Evolutionary conservation across 148 eudicot genomes (phyloP), one percentile per base, ranked within the genome.

Genomic region (Heliamphora exappendiculata): DNA sequence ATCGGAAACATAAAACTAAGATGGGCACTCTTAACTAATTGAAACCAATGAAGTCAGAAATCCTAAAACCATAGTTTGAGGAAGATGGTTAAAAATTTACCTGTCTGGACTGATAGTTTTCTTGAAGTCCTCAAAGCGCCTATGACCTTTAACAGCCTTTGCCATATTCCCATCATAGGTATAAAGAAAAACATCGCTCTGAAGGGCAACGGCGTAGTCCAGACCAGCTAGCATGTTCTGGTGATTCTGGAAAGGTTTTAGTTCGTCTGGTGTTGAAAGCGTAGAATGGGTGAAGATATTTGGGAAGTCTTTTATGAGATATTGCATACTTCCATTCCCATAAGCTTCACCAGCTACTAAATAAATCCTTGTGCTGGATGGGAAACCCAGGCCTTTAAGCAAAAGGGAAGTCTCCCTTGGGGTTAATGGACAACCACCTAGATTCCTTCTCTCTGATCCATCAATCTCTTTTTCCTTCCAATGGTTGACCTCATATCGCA

Each of bases 81-180:
- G 44, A 19, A 0, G 62, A 22, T 11, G 51, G 50, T 41, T 22
- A 7, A 59, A 22, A 55, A 37, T 19, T n/a, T 89, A 95, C 98
- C 97, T 95, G 85, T 93, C 97, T 10, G 99, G 99, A 71, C 80
- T 86, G 55, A 95, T 86, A 31, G 99, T 95, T 80, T 88, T 95
- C 91, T 85, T 88, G 75, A 95, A 95, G 60, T 88, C 87, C 79
- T 95, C 97, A 75, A 95, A 95, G 9, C 96, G 91, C 81, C 99
- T 81, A 75, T 95, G 99, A 66, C 99, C 98, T 86, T 91, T 89
- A 65, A 96, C 98, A 42, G 98, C 99, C 83, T 96, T 96, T 13
- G 99, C 99, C 99, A 95, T 93, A 79, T 93, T 95, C 72, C 99
- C 99, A 84, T 95, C 99, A 78, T 95, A 95, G 12, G 99, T 95